A percentile compares a stretch with the other conserved stretches of the same genome.
These are phyloP conservation scores for Cordia subcordata DNA, from an alignment of 257 asterid genomes.

Conservation along the genomic window DNA sequence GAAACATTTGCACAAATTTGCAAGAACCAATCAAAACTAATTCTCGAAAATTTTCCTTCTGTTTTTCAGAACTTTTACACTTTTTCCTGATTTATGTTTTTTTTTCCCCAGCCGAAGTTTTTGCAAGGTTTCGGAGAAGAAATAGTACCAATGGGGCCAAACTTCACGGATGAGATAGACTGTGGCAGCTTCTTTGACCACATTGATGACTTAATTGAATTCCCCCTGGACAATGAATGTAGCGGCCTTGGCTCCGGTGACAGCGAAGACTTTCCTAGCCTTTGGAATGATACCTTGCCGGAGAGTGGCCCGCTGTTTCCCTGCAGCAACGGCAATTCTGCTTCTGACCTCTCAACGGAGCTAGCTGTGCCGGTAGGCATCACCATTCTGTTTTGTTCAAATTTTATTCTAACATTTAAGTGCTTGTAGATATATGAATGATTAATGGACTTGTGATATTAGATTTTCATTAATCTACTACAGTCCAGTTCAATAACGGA, in stretches of 20 bases:
- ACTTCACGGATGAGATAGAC: constrained; percentile 63
- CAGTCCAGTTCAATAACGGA: not conserved
- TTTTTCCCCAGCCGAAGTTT: constrained; percentile 22
- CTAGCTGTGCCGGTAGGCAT: constrained; percentile 83
- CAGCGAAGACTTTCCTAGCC: constrained; percentile 50
- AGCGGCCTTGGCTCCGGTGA: constrained; percentile 47
- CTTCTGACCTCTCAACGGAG: constrained; percentile 64
- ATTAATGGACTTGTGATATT: not conserved
- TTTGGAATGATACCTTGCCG: constrained; percentile 64
- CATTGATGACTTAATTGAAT: constrained; percentile 85
- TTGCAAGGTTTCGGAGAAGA: constrained; percentile 2
- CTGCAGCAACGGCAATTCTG: constrained; percentile 29
- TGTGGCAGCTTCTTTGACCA: constrained; percentile 85
- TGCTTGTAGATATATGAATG: not conserved
- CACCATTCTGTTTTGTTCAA: not conserved
- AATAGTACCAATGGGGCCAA: constrained; percentile 47
- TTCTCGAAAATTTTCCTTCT: not conserved
- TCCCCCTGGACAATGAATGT: constrained; percentile 66
- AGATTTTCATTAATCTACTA: too few species aligned
- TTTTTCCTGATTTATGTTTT: not conserved
- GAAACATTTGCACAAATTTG: constrained; percentile 1
- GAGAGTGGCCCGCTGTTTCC: constrained; percentile 51
- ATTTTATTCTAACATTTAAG: not conserved
- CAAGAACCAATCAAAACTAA: not conserved
- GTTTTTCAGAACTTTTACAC: not conserved